Conservation (phyloP, 2,329 filamentous ascomycete species). For the Cercospora sp. region DNA sequence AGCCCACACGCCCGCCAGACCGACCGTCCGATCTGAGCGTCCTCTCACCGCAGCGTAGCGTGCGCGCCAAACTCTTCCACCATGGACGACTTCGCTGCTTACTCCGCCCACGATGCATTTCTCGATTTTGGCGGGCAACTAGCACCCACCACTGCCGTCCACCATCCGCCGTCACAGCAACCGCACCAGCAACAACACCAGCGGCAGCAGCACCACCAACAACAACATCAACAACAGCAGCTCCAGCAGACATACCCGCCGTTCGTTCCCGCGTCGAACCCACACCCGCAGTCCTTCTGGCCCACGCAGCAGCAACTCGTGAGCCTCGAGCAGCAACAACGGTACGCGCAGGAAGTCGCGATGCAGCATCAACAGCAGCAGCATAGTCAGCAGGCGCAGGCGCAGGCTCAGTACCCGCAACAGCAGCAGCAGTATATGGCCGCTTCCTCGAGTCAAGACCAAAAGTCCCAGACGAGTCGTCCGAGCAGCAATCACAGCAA, state of each 20-base stretch:
- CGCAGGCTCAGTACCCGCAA: slow-evolving; percentile 21
- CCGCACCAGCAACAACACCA: slow-evolving; percentile 25
- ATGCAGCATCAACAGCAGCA: slow-evolving; percentile 32
- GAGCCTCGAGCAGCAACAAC: slow-evolving; percentile 25
- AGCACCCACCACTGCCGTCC: slow-evolving; percentile 22
- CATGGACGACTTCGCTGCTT: slow-evolving; percentile 48
- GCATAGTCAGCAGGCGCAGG: slow-evolving; percentile 26
- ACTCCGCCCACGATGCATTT: slow-evolving; percentile 41
- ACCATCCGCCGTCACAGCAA: slow-evolving; percentile 31
- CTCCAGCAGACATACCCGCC: slow-evolving; percentile 5
- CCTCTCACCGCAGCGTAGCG: slow-evolving; percentile 4
- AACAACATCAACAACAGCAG: slow-evolving; percentile 10
- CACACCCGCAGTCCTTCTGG: slow-evolving; percentile 8
- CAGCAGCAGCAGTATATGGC: slow-evolving; percentile 30
- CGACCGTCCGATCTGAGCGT: not conserved
- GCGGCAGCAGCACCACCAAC: not conserved
- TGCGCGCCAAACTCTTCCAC: slow-evolving; percentile 2
- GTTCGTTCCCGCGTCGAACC: slow-evolving; percentile 2
- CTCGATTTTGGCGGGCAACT: slow-evolving; percentile 42
- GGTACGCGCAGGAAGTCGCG: slow-evolving; percentile 24
- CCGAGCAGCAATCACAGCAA: slow-evolving; percentile 36
- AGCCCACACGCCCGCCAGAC: slow-evolving; percentile 31
- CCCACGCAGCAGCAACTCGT: slow-evolving; percentile 18
- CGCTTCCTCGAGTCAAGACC: slow-evolving; percentile 27
- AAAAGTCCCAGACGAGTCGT: slow-evolving; percentile 29